Percentiles rank a stretch among this genome's conserved stretches.
phyloP scores from a whole-genome alignment of 768 basidiomycete species.

The Lentinula detonsa region DNA sequence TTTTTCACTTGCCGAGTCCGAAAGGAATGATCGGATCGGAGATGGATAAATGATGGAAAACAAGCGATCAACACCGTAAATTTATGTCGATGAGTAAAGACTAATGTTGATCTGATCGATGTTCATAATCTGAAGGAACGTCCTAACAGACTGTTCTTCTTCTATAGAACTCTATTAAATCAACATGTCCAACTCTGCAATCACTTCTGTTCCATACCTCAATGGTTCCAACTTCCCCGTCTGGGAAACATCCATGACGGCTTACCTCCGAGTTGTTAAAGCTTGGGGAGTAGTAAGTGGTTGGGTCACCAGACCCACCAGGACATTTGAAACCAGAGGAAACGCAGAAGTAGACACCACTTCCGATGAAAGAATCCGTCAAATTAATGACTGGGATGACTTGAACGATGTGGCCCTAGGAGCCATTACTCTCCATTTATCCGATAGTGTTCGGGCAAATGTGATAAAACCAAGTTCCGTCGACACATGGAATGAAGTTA shows the following conservation, averaged over 20 bases:
- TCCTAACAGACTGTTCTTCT: neutral
- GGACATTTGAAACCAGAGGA: neutral
- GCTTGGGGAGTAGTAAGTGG: neutral
- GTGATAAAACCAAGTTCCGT: neutral
- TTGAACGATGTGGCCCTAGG: neutral
- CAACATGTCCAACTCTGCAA: neutral
- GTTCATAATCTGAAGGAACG: neutral
- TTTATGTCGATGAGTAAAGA: neutral
- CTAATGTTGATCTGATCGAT: neutral
- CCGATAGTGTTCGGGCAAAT: neutral
- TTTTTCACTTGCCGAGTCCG: neutral
- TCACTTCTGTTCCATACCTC: neutral
- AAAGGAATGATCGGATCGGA: neutral
- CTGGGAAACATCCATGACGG: neutral
- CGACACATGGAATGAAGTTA: neutral
- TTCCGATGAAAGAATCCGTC: neutral
- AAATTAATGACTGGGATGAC: neutral
- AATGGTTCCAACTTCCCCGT: neutral
- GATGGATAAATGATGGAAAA: neutral
- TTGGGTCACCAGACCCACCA: neutral
- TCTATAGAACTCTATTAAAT: neutral
- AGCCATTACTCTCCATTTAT: neutral
- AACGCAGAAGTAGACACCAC: neutral
- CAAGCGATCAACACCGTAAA: neutral
- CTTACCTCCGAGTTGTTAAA: neutral